These are phyloP conservation scores for Nannochloropsis salina DNA, from an alignment of 108 stramenopile genomes.

Conservation along the genomic window DNA sequence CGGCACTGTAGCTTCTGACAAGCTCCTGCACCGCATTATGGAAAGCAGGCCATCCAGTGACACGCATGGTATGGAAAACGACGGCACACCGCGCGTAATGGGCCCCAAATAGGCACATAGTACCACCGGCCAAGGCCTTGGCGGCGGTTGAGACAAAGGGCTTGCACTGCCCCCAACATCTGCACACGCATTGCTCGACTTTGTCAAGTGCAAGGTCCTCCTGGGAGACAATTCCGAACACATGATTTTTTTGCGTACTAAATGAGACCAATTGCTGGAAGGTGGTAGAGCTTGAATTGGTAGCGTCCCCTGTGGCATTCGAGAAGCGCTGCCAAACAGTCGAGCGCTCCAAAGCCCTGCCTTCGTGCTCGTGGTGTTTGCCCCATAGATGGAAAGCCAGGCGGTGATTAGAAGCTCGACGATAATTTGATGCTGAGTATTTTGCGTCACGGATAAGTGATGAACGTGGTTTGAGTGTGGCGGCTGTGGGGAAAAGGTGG, in stretches of 20 bases:
- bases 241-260: no score
- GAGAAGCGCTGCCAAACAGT: neutral
- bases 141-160: neutral
- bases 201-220: neutral
- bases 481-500: no score
- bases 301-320: neutral
- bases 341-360: neutral
- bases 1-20: neutral
- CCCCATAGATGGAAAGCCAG: neutral
- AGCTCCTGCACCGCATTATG: neutral
- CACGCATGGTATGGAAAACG: neutral
- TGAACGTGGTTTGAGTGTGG: no score
- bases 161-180: neutral
- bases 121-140: neutral
- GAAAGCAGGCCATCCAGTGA: conserved; percentile 5
- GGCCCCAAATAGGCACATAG: neutral
- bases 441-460: no score
- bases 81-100: neutral
- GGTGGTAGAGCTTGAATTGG: neutral
- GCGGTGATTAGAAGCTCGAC: neutral
- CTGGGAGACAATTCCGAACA: neutral
- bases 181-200: neutral
- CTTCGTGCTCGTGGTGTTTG: neutral
- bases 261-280: neutral
- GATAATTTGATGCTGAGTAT: no score